Evolutionary conservation across 129 eudicot species (phyloP).

Genomic region (Centella asiatica): DNA sequence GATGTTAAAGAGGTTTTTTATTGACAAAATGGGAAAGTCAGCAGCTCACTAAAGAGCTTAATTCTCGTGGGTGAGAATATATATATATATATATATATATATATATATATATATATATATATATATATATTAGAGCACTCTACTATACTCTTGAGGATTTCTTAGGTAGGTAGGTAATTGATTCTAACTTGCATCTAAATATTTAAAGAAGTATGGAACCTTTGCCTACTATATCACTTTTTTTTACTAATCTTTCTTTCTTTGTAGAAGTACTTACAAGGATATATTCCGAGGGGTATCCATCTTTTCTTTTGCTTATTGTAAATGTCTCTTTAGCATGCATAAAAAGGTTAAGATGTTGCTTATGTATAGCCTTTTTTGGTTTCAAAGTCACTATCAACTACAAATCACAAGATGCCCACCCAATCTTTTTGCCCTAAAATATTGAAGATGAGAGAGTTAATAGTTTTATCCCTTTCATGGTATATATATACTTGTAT

Average conservation of each 20-base stretch:
- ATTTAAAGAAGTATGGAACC: conserved; percentile 4
- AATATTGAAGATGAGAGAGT: not conserved
- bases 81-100: too few species aligned
- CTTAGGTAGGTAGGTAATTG: conserved; percentile 4
- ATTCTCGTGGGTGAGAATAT: conserved; percentile 3
- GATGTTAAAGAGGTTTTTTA: not conserved
- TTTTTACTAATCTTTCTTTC: conserved; percentile 4
- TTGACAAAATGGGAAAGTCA: conserved; percentile 18
- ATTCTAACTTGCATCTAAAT: conserved; percentile 11
- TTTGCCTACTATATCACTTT: conserved; percentile 11
- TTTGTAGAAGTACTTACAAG: conserved; percentile 14
- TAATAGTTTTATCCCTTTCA: not conserved
- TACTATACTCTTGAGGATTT: conserved; percentile 8
- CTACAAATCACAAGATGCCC: conserved; percentile 25
- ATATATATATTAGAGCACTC: too few species aligned
- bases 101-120: too few species aligned
- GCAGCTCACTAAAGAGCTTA: conserved; percentile 2
- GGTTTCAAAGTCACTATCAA: conserved; percentile 13
- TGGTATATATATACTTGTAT: not conserved
- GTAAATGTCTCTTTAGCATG: conserved; percentile 22
- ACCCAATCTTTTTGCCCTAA: conserved; percentile 19
- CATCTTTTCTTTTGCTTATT: conserved; percentile 13
- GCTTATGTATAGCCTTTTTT: conserved; percentile 19
- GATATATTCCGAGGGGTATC: conserved; percentile 28
- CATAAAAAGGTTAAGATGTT: conserved; percentile 29